Percentiles rank a stretch among this genome's conserved stretches.
These are phyloP conservation scores for Panaeolus cyanescens DNA, from an alignment of 768 basidiomycete genomes.

Conservation along the genomic window DNA sequence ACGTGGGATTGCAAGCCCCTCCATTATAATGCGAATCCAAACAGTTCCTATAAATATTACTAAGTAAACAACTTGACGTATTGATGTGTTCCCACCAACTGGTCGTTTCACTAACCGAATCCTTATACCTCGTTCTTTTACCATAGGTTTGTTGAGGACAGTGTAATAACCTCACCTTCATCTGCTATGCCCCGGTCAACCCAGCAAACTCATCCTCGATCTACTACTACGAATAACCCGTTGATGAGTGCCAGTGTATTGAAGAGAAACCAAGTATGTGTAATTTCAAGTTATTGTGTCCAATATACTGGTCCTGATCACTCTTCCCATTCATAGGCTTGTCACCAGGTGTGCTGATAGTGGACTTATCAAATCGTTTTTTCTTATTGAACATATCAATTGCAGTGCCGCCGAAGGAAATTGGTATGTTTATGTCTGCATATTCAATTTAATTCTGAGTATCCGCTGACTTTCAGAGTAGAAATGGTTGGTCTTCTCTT, in stretches of 20 bases:
- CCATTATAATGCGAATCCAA: no score
- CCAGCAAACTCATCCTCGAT: not conserved
- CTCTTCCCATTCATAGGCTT: conserved; percentile 39
- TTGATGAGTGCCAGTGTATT: conserved; percentile 36
- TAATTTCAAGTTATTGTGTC: not conserved
- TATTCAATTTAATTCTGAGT: conserved; percentile 2
- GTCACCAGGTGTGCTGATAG: conserved; percentile 46
- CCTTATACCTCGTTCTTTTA: conserved; percentile 1
- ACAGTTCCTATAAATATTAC: no score
- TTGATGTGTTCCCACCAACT: not conserved
- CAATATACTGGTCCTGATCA: not conserved
- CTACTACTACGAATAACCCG: not conserved
- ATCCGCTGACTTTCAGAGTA: conserved; percentile 22
- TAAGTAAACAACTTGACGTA: not conserved
- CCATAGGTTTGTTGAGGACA: not conserved
- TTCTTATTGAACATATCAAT: not conserved
- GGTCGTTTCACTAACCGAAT: not conserved
- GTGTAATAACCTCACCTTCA: not conserved
- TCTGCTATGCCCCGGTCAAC: not conserved
- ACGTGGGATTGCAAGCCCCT: not conserved
- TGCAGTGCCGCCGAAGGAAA: conserved; percentile 72
- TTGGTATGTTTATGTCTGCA: conserved; percentile 48
- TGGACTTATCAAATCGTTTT: not conserved
- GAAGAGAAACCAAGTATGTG: conserved; percentile 52
- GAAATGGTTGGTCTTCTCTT: conserved; percentile 56